Conservation (phyloP, 129 eudicot genomes). For the Ambrosia artemisiifolia region DNA sequence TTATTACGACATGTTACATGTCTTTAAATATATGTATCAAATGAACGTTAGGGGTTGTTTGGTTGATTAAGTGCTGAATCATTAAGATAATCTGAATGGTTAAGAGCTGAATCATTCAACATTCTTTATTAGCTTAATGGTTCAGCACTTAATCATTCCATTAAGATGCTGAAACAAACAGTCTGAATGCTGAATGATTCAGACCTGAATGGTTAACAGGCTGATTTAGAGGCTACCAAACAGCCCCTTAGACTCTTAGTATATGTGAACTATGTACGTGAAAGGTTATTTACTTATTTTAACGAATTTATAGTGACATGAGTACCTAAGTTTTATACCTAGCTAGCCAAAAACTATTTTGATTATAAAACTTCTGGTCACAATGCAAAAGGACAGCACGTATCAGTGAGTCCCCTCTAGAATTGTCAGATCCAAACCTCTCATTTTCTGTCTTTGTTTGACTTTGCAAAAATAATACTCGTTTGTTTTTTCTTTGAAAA, state of each 20-base stretch:
- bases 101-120: too few relatives aligned
- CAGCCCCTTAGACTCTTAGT: neutral
- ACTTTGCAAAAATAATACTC: conserved; percentile 9
- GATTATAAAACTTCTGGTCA: conserved; percentile 14
- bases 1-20: too few relatives aligned
- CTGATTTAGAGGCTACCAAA: too few relatives aligned
- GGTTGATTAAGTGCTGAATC: too few relatives aligned
- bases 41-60: too few relatives aligned
- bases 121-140: too few relatives aligned
- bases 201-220: too few relatives aligned
- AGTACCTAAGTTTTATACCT: neutral
- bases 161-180: too few relatives aligned
- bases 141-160: too few relatives aligned
- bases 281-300: neutral
- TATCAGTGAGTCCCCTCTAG: conserved; percentile 21
- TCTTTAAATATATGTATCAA: too few relatives aligned
- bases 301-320: neutral
- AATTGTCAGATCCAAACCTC: conserved; percentile 22
- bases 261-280: neutral
- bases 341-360: neutral
- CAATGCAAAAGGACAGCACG: conserved; percentile 20
- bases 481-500: neutral
- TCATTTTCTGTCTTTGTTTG: conserved; percentile 13
- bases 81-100: too few relatives aligned
- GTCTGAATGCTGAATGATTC: too few relatives aligned